Evolutionary conservation across 2,329 filamentous ascomycete genomes (phyloP), one percentile per base, ranked within the genome.

Genomic region (Colletotrichum aenigma): DNA sequence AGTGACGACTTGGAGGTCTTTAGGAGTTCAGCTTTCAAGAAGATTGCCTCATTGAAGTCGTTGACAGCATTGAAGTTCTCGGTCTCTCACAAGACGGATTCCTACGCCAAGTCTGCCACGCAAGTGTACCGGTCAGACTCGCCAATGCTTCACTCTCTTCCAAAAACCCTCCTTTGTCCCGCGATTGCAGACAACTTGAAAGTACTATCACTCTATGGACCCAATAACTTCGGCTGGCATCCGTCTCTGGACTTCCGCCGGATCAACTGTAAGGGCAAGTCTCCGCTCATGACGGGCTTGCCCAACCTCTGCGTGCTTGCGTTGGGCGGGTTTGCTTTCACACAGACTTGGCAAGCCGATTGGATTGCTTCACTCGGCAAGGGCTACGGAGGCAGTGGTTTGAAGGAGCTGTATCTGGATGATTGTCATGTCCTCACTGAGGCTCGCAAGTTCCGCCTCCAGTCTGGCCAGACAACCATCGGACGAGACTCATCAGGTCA

Each of bases 401-500:
- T 58, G 4, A 0, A 58, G 0, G 55, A 58, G 55, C 4, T 58
- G 7, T 58, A 58, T 28, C 24, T 58, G 0, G 55, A 58, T 2
- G 0, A 58, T 1, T 58, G 55, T 0, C 0, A 24, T 1, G 24
- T 58, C 0, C 13, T 58, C 16, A 18, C 2, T 0, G 55, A 58
- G 26, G 24, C 55, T 58, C 26, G 55, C 6, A 24, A 28, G 0
- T 18, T 56, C 0, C 12, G 15, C 5, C 24, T 2, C 0, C 55
- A 58, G 16, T 2, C 55, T 15, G 24, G 55, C 7, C 1, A 58
- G 0, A 26, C 4, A 16, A 28, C 24, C 4, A 26, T 58, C 1
- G 55, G 24, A 58, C 16, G 4, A 12, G 55, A 58, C 0, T 2
- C 21, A 0, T 26, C 21, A 9, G 55, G 26, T 28, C 52, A 6